A percentile compares a stretch with the other conserved stretches of the same genome.
These are phyloP conservation scores for Lunularia cruciata DNA, from an alignment of 225 moss, liverwort and hornwort genomes.

Conservation along the genomic window DNA sequence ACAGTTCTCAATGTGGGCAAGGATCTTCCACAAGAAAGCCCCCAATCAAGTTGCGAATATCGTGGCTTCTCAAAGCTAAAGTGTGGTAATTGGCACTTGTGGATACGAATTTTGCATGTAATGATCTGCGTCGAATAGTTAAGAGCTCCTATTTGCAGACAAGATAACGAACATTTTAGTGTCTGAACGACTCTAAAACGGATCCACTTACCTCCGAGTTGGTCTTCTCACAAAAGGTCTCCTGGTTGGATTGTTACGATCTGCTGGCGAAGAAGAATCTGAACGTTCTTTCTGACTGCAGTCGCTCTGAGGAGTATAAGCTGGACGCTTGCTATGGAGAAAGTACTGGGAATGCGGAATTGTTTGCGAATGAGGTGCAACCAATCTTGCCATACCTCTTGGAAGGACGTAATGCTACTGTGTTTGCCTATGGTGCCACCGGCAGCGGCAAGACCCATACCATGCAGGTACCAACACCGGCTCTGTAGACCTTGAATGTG, in stretches of 20 bases:
- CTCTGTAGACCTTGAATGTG: too few relatives aligned
- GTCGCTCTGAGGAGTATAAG: constrained; percentile 42
- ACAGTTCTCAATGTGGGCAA: background rate
- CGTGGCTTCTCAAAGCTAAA: constrained; percentile 1
- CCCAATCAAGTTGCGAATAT: constrained; percentile 12
- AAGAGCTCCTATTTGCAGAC: too few relatives aligned
- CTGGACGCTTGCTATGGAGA: constrained; percentile 41
- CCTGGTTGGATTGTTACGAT: too few relatives aligned
- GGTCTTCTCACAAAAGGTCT: too few relatives aligned
- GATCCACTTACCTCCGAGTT: too few relatives aligned
- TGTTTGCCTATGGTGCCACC: constrained; percentile 46
- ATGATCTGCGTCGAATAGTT: too few relatives aligned
- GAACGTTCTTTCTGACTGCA: constrained; percentile 19
- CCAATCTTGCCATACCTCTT: constrained; percentile 36
- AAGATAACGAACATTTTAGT: too few relatives aligned
- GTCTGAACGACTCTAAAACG: too few relatives aligned
- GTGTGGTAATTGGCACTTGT: constrained; percentile 4
- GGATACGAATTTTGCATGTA: too few relatives aligned
- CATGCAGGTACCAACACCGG: constrained; percentile 48
- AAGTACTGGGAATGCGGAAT: background rate
- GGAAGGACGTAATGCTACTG: constrained; percentile 37
- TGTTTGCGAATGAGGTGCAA: constrained; percentile 42
- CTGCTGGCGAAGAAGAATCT: background rate
- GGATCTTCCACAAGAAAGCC: background rate
- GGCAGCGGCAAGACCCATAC: constrained; percentile 48